A percentile compares a stretch with the other conserved stretches of the same genome.
Conservation (phyloP, 1,139 yeast genomes). For the Geotrichum macrosporum region DNA sequence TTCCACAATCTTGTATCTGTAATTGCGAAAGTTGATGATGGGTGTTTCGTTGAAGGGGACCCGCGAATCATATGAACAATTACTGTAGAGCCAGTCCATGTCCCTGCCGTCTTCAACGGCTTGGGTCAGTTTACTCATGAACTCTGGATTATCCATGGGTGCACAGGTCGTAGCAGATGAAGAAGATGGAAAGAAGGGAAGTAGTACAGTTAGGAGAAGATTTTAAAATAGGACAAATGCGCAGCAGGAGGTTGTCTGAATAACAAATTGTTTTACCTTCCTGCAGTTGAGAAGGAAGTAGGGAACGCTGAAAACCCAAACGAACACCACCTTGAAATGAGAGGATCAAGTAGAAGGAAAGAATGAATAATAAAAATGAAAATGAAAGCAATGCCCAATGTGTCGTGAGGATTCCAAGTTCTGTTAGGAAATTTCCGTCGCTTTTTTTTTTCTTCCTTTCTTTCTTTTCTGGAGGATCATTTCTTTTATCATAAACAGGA, state of each 20-base stretch:
- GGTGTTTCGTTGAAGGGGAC: slow-evolving; percentile 21
- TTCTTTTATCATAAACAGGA: no score
- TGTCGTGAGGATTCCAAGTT: no score
- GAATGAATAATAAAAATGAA: no score
- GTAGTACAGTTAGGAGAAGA: neutral
- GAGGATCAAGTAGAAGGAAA: no score
- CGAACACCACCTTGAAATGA: neutral
- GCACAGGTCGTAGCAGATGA: neutral
- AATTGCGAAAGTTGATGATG: slow-evolving; percentile 22
- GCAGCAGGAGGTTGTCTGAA: neutral
- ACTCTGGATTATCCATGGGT: slow-evolving; percentile 18
- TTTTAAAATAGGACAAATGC: neutral
- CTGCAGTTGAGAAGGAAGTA: neutral
- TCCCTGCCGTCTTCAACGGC: slow-evolving; percentile 18
- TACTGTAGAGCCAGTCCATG: slow-evolving; percentile 20
- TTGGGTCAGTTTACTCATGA: slow-evolving; percentile 15
- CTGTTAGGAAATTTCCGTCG: no score
- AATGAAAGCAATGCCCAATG: no score
- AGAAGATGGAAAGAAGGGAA: neutral
- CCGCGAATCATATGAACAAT: slow-evolving; percentile 11
- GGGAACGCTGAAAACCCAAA: neutral
- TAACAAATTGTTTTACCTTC: neutral
- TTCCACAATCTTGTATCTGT: slow-evolving; percentile 22
- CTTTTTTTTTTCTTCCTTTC: no score
- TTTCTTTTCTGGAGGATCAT: no score